Evolutionary conservation across 129 eudicot species (phyloP).

Genomic region (Artemisia annua): DNA sequence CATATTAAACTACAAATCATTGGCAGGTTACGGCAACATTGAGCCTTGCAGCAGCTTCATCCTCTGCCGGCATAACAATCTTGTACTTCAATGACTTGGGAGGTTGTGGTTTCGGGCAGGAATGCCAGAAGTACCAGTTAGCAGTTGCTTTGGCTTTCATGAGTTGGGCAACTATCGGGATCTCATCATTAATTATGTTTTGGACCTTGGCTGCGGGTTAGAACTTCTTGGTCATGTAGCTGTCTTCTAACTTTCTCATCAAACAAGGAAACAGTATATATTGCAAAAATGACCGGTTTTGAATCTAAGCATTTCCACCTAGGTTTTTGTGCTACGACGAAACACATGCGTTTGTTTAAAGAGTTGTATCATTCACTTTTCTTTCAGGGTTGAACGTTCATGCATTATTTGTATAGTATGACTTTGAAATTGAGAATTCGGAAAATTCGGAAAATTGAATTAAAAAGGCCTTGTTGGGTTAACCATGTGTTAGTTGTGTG

Average conservation of each 20-base stretch:
- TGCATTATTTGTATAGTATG: too few species aligned
- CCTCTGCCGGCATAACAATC: slow-evolving; percentile 74
- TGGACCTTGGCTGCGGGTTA: slow-evolving; percentile 74
- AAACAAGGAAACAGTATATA: neutral
- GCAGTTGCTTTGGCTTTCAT: slow-evolving; percentile 72
- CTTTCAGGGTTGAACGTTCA: too few species aligned
- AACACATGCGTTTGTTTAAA: too few species aligned
- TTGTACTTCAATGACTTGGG: slow-evolving; percentile 59
- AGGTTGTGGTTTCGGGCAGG: slow-evolving; percentile 37
- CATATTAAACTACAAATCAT: slow-evolving; percentile 7
- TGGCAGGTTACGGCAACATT: slow-evolving; percentile 67
- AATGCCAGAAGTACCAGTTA: slow-evolving; percentile 58
- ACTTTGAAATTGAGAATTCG: too few species aligned
- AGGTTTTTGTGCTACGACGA: too few species aligned
- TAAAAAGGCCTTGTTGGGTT: too few species aligned
- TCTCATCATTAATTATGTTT: slow-evolving; percentile 75
- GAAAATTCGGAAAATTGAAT: too few species aligned
- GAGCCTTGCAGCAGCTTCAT: slow-evolving; percentile 80
- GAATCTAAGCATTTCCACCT: too few species aligned
- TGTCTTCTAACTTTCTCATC: neutral
- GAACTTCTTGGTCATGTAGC: slow-evolving; percentile 1
- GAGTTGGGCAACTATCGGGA: slow-evolving; percentile 56
- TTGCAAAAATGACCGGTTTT: too few species aligned
- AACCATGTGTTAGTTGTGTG: too few species aligned
- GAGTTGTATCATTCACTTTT: too few species aligned